phyloP scores from a whole-genome alignment of 2,329 filamentous ascomycete species.

The Monosporascus sp. region DNA sequence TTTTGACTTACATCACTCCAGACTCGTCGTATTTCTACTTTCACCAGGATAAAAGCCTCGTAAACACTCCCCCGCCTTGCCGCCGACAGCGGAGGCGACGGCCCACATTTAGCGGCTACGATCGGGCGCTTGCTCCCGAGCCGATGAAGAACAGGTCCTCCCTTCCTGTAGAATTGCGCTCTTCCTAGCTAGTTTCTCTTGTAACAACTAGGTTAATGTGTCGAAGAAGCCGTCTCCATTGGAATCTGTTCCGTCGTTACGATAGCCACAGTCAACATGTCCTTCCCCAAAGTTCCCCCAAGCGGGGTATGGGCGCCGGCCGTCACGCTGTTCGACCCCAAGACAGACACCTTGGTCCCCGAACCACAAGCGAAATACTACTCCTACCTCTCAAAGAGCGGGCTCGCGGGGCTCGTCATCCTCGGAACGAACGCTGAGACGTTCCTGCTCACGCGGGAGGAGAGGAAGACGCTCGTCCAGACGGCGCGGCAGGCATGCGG shows the following conservation, averaged over 20 bases:
- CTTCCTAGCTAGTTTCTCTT: too few species aligned
- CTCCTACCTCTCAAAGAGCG: constrained; percentile 38
- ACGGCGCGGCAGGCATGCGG: constrained; percentile 51
- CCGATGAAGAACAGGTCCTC: too few species aligned
- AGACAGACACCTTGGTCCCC: constrained; percentile 41
- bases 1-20: too few species aligned
- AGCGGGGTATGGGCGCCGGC: constrained; percentile 44
- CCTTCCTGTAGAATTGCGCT: too few species aligned
- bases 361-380: constrained; percentile 44
- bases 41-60: too few species aligned
- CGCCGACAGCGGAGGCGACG: neutral
- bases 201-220: neutral
- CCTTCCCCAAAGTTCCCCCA: constrained; percentile 24
- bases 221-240: neutral
- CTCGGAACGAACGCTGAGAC: constrained; percentile 31
- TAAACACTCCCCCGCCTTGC: neutral
- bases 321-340: constrained; percentile 48
- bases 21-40: neutral
- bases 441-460: constrained; percentile 51
- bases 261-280: constrained; percentile 11
- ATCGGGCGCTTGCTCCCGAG: neutral
- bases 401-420: constrained; percentile 28
- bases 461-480: constrained; percentile 51
- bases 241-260: neutral
- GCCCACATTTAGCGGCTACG: neutral